A percentile compares a stretch with the other conserved stretches of the same genome.
Conservation (phyloP, 495 filamentous ascomycete genomes). For the Acidomyces sp. region DNA sequence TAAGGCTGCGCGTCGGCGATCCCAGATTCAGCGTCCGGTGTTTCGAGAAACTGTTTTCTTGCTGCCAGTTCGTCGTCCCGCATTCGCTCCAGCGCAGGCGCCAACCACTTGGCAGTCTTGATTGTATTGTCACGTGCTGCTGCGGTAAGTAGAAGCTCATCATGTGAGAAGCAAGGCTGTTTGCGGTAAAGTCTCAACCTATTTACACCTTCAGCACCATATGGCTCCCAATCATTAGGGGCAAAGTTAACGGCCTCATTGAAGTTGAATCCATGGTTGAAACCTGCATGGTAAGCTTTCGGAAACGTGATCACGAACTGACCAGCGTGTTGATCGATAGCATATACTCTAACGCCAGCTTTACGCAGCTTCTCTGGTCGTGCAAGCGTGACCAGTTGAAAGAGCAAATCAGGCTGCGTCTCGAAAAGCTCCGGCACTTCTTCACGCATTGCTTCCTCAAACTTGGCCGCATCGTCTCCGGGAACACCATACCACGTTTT, state of each 20-base stretch:
- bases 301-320: constrained; percentile 79
- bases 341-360: constrained; percentile 82
- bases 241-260: constrained; percentile 99
- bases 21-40: constrained; percentile 9
- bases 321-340: constrained; percentile 86
- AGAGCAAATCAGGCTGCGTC: constrained; percentile 89
- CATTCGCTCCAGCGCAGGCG: constrained; percentile 70
- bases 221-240: constrained; percentile 91
- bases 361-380: constrained; percentile 91
- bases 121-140: constrained; percentile 68
- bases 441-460: constrained; percentile 88
- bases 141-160: constrained; percentile 87
- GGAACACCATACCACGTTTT: constrained; percentile 99
- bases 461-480: constrained; percentile 80
- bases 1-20: constrained; percentile 1
- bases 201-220: constrained; percentile 73
- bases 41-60: constrained; percentile 45
- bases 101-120: constrained; percentile 87
- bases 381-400: constrained; percentile 89
- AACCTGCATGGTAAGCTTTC: constrained; percentile 33
- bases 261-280: constrained; percentile 77
- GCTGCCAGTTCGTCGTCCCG: constrained; percentile 56
- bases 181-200: constrained; percentile 77
- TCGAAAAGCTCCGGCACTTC: constrained; percentile 95
- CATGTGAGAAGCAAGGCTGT: constrained; percentile 93